Evolutionary conservation across 1,284 basidiomycete species (phyloP), one percentile per base, ranked within the genome.

Genomic region (Leccinum subrobustum): DNA sequence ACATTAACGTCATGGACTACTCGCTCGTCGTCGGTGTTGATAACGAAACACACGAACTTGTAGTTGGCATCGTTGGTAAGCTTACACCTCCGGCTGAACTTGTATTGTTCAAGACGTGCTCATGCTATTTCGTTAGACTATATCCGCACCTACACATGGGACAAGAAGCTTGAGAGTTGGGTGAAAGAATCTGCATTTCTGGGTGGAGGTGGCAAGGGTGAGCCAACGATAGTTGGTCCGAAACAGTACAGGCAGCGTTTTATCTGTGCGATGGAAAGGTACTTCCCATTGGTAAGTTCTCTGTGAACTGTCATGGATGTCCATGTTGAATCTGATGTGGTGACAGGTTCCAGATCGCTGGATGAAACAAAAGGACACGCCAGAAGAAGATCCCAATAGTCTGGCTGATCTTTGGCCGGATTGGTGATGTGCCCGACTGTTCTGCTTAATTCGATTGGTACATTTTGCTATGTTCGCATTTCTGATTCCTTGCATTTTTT

Each of bases 1-100:
- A 96, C 65, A 89, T 98, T 66, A 97, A 98, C 72, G 94, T 98
- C 59, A 99, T 99, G 97, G 97, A 99, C 76, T 99, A 99, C 76
- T 98, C 96, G 20, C 80, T 99, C 16, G 90, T 99, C 47, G 94
- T 96, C 25, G 97, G 96, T 16, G 91, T 99, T 14, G 95, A 97
- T 72, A 87, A 85, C 64, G 79, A 82, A 56, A 89, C 85, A 64
- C 89, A 92, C 60, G 92, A 96, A 71, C 80, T 96, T 14, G 94
- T 98, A 14, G 87, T 97, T 44, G 96, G 97, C n/a, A 98, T 99
- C 59, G 95, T 99, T 63, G 95, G 92, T 91, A 72, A 61, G 91
- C 78, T 53, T 23, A 50, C 18, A 18, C 20, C 7, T 31, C 9
- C 8, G 9, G 35, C 33, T 42, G 35, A 25, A n/a, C 37, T 20